These are phyloP conservation scores for Dictyostelium gargantuum DNA, from an alignment of 208 protist species.

Conservation along the genomic window DNA sequence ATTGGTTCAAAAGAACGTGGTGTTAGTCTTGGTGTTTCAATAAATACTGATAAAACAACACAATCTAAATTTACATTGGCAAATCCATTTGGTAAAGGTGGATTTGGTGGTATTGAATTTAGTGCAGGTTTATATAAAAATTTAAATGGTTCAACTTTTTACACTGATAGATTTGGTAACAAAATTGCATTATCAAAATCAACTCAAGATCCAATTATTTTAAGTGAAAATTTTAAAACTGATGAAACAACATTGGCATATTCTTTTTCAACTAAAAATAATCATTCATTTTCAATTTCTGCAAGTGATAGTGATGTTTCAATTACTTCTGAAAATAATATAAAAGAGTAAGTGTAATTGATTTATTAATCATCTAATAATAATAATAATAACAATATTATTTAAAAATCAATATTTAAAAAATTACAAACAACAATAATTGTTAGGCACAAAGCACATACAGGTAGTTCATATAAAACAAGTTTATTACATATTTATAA, in stretches of 20 bases:
- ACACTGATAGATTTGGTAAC: not conserved
- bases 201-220: not conserved
- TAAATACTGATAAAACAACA: not conserved
- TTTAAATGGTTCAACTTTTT: not conserved
- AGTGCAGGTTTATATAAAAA: not conserved
- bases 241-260: not conserved
- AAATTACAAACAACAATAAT: not conserved
- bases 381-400: not conserved
- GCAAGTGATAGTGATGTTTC: not conserved
- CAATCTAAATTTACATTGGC: not conserved
- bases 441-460: not conserved
- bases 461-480: not conserved
- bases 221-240: not conserved
- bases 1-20: not conserved
- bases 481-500: not conserved
- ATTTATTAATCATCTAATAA: no score
- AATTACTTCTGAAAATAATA: not conserved
- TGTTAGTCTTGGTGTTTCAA: not conserved
- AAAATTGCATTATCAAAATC: not conserved
- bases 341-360: not conserved
- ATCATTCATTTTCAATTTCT: not conserved
- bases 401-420: not conserved
- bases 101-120: not conserved
- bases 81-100: constrained; percentile 40
- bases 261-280: not conserved